These are phyloP conservation scores for Canavalia gladiata DNA, from an alignment of 306 rosid species.

Conservation along the genomic window DNA sequence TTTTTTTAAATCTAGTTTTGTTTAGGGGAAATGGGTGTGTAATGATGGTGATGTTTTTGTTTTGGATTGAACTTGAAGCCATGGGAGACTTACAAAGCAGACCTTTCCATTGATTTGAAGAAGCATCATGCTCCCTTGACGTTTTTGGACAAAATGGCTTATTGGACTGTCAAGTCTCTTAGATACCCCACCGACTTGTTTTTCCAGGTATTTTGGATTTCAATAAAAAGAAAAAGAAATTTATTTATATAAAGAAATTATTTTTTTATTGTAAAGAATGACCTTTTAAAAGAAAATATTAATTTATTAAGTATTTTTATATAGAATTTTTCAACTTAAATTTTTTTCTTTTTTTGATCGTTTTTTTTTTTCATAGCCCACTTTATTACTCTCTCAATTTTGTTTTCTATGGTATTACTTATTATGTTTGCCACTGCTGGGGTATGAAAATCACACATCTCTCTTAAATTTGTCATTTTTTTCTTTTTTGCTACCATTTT, in stretches of 20 bases:
- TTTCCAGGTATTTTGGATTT: slow-evolving; percentile 66
- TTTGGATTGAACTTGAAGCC: slow-evolving; percentile 56
- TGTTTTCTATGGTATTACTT: too few species aligned
- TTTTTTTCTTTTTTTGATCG: not conserved
- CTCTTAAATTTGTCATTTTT: too few species aligned
- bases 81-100: slow-evolving; percentile 79
- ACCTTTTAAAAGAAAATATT: not conserved
- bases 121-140: slow-evolving; percentile 73
- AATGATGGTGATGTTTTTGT: not conserved
- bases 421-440: too few species aligned
- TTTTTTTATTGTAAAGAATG: not conserved
- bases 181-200: slow-evolving; percentile 72
- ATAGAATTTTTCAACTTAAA: not conserved
- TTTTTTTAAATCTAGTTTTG: not conserved
- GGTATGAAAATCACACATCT: too few species aligned
- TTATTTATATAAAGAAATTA: not conserved
- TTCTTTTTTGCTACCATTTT: too few species aligned
- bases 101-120: slow-evolving; percentile 65
- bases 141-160: slow-evolving; percentile 75
- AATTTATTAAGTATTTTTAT: not conserved
- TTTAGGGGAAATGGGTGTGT: not conserved
- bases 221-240: too few species aligned
- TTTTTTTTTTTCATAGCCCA: too few species aligned
- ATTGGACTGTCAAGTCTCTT: slow-evolving; percentile 74
- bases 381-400: too few species aligned